A percentile compares a stretch with the other conserved stretches of the same genome.
These are phyloP conservation scores for Cyberlindnera mississippiensis DNA, from an alignment of 805 yeast genomes.

Conservation along the genomic window DNA sequence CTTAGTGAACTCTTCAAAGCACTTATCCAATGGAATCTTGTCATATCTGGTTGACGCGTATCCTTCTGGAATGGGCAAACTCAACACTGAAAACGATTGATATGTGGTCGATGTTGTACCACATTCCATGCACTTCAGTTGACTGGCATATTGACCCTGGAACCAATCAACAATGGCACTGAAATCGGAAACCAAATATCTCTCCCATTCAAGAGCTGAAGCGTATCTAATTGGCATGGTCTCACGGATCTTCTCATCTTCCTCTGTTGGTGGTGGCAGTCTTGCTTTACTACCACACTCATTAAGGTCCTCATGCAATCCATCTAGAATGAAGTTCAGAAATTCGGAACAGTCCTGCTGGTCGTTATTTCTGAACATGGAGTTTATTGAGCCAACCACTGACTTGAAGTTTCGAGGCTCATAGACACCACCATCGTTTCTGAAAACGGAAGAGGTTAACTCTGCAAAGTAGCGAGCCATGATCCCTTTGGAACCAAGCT, in stretches of 20 bases:
- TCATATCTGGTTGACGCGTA: slow-evolving; percentile 25
- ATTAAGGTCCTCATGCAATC: slow-evolving; percentile 81
- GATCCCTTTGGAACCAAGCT: slow-evolving; percentile 77
- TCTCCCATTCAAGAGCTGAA: slow-evolving; percentile 88
- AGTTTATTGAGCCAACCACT: slow-evolving; percentile 62
- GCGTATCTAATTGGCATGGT: slow-evolving; percentile 71
- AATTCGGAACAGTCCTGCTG: slow-evolving; percentile 90
- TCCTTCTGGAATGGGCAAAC: slow-evolving; percentile 70
- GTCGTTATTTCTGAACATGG: slow-evolving; percentile 58
- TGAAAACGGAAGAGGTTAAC: slow-evolving; percentile 51
- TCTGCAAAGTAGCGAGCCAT: slow-evolving; percentile 66
- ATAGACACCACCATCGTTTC: slow-evolving; percentile 42
- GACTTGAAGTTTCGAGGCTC: slow-evolving; percentile 63
- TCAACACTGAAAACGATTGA: slow-evolving; percentile 73
- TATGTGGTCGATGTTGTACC: slow-evolving; percentile 78
- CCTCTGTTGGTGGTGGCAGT: slow-evolving; percentile 56
- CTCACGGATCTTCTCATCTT: slow-evolving; percentile 73
- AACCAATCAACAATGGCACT: slow-evolving; percentile 77
- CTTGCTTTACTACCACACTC: slow-evolving; percentile 53
- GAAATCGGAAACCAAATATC: slow-evolving; percentile 73
- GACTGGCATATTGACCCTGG: slow-evolving; percentile 88
- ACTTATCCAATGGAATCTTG: slow-evolving; percentile 45
- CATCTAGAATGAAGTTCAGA: slow-evolving; percentile 67
- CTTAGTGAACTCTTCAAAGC: slow-evolving; percentile 74
- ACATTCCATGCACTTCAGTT: slow-evolving; percentile 69